A percentile compares a stretch with the other conserved stretches of the same genome.
phyloP scores from a whole-genome alignment of 176 grass and related monocot species.

The Zizania latifolia region DNA sequence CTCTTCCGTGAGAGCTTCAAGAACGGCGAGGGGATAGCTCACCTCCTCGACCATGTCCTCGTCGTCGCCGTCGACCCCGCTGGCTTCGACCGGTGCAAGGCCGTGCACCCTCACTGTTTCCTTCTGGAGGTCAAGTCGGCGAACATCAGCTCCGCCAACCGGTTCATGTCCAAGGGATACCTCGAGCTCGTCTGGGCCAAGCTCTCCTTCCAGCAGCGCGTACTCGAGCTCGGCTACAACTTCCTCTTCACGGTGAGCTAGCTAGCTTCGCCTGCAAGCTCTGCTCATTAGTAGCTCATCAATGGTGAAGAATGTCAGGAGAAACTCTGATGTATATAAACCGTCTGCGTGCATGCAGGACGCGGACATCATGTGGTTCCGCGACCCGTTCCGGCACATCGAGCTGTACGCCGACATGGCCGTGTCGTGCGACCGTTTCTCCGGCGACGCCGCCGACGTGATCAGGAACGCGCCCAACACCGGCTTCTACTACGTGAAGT shows the following conservation, averaged over 20 bases:
- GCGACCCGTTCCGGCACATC: slow-evolving; percentile 64
- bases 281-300: too few relatives aligned
- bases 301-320: too few relatives aligned
- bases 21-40: too few relatives aligned
- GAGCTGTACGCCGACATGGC: slow-evolving; percentile 65
- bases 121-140: slow-evolving; percentile 28
- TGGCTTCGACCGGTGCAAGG: too few relatives aligned
- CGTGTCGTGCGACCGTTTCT: slow-evolving; percentile 48
- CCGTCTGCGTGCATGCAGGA: too few relatives aligned
- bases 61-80: too few relatives aligned
- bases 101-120: slow-evolving; percentile 61
- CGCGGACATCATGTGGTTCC: slow-evolving; percentile 79
- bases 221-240: slow-evolving; percentile 74
- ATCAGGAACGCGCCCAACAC: too few relatives aligned
- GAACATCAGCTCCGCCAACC: slow-evolving; percentile 51
- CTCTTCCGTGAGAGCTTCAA: slow-evolving; percentile 35
- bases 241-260: slow-evolving; percentile 80
- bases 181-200: slow-evolving; percentile 74
- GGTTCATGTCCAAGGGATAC: slow-evolving; percentile 56
- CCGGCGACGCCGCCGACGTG: too few relatives aligned
- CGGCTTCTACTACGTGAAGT: slow-evolving; percentile 39
- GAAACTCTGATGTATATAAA: too few relatives aligned
- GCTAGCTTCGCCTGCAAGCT: too few relatives aligned
- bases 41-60: too few relatives aligned
- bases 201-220: slow-evolving; percentile 48